phyloP scores from a whole-genome alignment of 495 filamentous ascomycete genomes.

The Talaromyces ruber region DNA sequence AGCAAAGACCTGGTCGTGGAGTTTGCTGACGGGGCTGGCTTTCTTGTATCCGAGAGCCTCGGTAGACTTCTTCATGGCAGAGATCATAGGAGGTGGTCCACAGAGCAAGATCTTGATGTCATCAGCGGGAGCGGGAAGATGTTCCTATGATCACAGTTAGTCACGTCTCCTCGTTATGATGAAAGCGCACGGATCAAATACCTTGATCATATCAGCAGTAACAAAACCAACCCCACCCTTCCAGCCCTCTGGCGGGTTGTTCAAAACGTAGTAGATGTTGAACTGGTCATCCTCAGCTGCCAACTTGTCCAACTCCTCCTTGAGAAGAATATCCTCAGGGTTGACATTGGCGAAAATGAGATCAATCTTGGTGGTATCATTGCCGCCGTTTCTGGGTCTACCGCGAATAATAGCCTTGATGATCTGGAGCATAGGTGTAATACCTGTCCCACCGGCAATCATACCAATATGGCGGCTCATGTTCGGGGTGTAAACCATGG shows the following conservation, averaged over 20 bases:
- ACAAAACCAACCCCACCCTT: slow-evolving; percentile 86
- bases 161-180: slow-evolving; percentile 9
- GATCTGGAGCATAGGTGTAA: slow-evolving; percentile 97
- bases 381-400: slow-evolving; percentile 54
- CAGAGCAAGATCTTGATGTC: slow-evolving; percentile 97
- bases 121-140: slow-evolving; percentile 68
- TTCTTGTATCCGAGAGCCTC: slow-evolving; percentile 85
- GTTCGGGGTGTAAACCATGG: slow-evolving; percentile 92
- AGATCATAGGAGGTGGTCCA: slow-evolving; percentile 93
- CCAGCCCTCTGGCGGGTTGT: slow-evolving; percentile 91
- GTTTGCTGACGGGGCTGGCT: slow-evolving; percentile 88
- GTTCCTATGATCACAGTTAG: slow-evolving; percentile 43
- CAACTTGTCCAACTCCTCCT: slow-evolving; percentile 79
- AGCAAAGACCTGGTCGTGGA: slow-evolving; percentile 96
- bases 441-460: slow-evolving; percentile 96
- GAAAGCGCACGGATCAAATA: slow-evolving; percentile 27
- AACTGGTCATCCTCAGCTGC: slow-evolving; percentile 68
- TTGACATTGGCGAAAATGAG: slow-evolving; percentile 96
- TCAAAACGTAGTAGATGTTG: slow-evolving; percentile 86
- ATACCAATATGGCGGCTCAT: slow-evolving; percentile 93
- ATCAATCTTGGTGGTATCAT: slow-evolving; percentile 81
- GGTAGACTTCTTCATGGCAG: slow-evolving; percentile 93
- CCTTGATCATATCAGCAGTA: slow-evolving; percentile 91
- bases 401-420: slow-evolving; percentile 83
- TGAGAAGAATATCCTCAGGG: slow-evolving; percentile 81